Percentiles rank a stretch among this genome's conserved stretches.
phyloP scores from a whole-genome alignment of 164 flowering plant genomes.

The Hamamelis virginiana region DNA sequence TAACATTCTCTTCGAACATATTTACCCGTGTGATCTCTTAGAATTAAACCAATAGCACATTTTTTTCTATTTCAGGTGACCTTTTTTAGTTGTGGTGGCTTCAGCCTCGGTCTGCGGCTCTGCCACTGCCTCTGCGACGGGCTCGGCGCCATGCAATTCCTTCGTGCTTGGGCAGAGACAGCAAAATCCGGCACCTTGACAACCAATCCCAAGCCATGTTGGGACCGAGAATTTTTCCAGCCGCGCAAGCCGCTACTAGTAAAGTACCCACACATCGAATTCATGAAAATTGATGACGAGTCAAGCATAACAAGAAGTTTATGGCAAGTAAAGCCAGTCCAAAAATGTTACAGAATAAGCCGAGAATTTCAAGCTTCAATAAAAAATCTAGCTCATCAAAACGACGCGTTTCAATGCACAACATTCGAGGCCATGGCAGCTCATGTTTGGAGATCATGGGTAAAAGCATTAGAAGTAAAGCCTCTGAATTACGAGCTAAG shows the following conservation, averaged over 20 bases:
- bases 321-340: constrained; percentile 51
- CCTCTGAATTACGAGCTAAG: constrained; percentile 59
- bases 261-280: constrained; percentile 61
- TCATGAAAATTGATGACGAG: constrained; percentile 51
- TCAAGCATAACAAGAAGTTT: constrained; percentile 52
- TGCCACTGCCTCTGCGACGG: constrained; percentile 94
- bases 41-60: too few species aligned
- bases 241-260: constrained; percentile 68
- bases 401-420: constrained; percentile 32
- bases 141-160: constrained; percentile 89
- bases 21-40: too few species aligned
- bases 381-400: constrained; percentile 40
- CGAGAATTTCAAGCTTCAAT: constrained; percentile 46
- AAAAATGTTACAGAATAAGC: constrained; percentile 60
- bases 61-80: too few species aligned
- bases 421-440: constrained; percentile 84
- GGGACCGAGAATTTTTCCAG: constrained; percentile 63
- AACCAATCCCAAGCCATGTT: constrained; percentile 56
- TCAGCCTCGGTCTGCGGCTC: constrained; percentile 76
- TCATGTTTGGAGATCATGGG: constrained; percentile 90
- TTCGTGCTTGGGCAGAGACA: constrained; percentile 71
- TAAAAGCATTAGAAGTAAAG: constrained; percentile 63
- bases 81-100: constrained; percentile 70
- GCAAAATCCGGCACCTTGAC: constrained; percentile 46
- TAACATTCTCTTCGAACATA: too few species aligned